Conservation (phyloP, 306 rosid genomes). For the Cajanus cajan region DNA sequence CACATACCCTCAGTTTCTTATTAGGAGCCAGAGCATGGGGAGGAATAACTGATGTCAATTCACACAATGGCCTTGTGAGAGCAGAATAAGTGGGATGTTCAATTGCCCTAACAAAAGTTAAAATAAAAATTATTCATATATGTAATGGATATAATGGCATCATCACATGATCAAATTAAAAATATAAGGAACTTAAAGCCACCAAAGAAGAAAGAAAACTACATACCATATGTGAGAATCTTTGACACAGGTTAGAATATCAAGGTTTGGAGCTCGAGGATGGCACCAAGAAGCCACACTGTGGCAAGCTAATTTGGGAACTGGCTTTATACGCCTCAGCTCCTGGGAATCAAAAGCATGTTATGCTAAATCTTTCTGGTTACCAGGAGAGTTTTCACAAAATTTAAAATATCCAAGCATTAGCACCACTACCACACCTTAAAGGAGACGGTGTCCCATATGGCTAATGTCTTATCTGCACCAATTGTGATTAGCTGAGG, state of each 20-base stretch:
- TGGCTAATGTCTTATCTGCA: slow-evolving; percentile 95
- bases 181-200: slow-evolving; percentile 11
- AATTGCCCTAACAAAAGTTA: slow-evolving; percentile 75
- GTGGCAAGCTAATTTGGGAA: slow-evolving; percentile 93
- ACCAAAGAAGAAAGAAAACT: slow-evolving; percentile 23
- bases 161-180: not conserved
- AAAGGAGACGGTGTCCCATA: slow-evolving; percentile 96
- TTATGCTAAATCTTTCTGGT: slow-evolving; percentile 31
- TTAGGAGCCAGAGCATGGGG: slow-evolving; percentile 83
- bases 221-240: slow-evolving; percentile 93
- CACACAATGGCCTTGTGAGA: slow-evolving; percentile 96
- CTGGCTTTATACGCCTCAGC: slow-evolving; percentile 94
- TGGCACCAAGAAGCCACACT: slow-evolving; percentile 99
- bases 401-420: slow-evolving; percentile 6
- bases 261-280: slow-evolving; percentile 99
- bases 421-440: slow-evolving; percentile 52
- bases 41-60: slow-evolving; percentile 90
- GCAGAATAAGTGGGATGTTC: slow-evolving; percentile 99
- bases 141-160: slow-evolving; percentile 19
- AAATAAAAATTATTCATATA: slow-evolving; percentile 11
- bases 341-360: slow-evolving; percentile 58
- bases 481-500: slow-evolving; percentile 99
- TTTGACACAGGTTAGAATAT: slow-evolving; percentile 94
- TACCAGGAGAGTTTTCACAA: slow-evolving; percentile 15
- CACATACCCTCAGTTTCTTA: slow-evolving; percentile 93